phyloP scores from a whole-genome alignment of 768 basidiomycete genomes.

The Clathrus columnatus region DNA sequence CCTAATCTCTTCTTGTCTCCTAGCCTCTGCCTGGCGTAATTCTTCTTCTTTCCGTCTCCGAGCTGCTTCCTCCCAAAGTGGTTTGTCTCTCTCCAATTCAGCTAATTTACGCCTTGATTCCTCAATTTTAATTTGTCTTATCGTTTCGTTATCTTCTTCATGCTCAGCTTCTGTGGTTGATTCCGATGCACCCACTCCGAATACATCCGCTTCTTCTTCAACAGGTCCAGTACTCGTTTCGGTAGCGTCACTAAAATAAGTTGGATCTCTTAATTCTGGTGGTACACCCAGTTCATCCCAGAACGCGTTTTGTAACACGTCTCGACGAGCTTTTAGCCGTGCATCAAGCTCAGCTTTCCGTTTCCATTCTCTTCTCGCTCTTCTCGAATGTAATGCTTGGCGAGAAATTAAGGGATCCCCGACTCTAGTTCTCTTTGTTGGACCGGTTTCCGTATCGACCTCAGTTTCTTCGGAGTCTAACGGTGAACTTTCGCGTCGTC shows the following conservation, averaged over 20 bases:
- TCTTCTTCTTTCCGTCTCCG: constrained; percentile 28
- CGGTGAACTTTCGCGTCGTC: constrained; percentile 19
- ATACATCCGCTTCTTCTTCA: neutral
- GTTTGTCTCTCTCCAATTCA: constrained; percentile 55
- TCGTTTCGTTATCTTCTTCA: constrained; percentile 29
- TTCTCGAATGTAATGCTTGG: constrained; percentile 31
- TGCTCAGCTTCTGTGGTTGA: neutral
- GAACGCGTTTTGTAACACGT: constrained; percentile 30
- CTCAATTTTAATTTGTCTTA: constrained; percentile 38
- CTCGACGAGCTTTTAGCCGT: constrained; percentile 30
- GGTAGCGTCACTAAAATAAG: neutral
- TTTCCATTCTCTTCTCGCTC: constrained; percentile 32
- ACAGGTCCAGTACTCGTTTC: neutral
- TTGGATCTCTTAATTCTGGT: neutral
- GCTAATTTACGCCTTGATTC: constrained; percentile 61
- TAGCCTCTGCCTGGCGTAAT: constrained; percentile 25
- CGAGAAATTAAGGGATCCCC: constrained; percentile 34
- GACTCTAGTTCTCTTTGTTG: constrained; percentile 42
- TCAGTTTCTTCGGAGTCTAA: constrained; percentile 15
- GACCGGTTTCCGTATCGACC: constrained; percentile 25
- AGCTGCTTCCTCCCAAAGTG: constrained; percentile 51
- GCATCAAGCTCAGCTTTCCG: constrained; percentile 33
- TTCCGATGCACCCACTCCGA: constrained; percentile 10
- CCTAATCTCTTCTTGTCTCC: constrained; percentile 16
- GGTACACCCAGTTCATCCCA: constrained; percentile 28